Evolutionary conservation across 805 yeast species (phyloP).

Genomic region (Metschnikowia dekortorum): DNA sequence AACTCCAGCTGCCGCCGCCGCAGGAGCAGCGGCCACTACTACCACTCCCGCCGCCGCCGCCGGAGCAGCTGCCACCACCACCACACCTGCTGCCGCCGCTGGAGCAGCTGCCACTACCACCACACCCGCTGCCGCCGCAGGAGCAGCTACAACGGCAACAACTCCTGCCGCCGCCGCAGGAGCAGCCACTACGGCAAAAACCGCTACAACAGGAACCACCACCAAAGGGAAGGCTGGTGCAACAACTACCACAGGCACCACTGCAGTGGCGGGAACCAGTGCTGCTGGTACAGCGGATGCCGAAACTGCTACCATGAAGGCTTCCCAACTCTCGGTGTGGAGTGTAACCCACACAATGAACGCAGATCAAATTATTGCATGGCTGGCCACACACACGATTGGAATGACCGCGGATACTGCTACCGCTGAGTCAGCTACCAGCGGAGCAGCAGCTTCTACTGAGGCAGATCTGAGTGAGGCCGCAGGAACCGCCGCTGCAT

Average conservation of each 20-base stretch:
- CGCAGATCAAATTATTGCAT: conserved; percentile 14
- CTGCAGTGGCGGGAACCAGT: conserved; percentile 13
- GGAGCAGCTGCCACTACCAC: conserved; percentile 13
- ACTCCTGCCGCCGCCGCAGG: conserved; percentile 13
- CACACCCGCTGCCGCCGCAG: conserved; percentile 15
- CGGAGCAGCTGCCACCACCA: conserved; percentile 15
- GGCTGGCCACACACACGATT: conserved; percentile 16
- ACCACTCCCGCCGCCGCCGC: conserved; percentile 18
- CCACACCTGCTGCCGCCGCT: conserved; percentile 14
- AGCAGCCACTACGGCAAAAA: conserved; percentile 13
- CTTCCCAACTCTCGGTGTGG: conserved; percentile 13
- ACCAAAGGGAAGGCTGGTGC: neutral
- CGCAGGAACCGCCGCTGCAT: neutral
- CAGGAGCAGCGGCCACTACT: conserved; percentile 13
- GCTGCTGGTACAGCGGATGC: neutral
- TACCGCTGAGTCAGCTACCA: neutral
- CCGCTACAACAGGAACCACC: neutral
- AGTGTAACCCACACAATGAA: conserved; percentile 14
- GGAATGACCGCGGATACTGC: conserved; percentile 1
- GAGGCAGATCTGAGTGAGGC: conserved; percentile 1
- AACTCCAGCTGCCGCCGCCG: conserved; percentile 11
- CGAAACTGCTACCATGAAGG: conserved; percentile 13
- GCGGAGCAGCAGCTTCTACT: neutral
- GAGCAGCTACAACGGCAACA: conserved; percentile 6
- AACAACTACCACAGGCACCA: conserved; percentile 4